These are phyloP conservation scores for Solanum habrochaites DNA, from an alignment of 257 asterid species.

Conservation along the genomic window DNA sequence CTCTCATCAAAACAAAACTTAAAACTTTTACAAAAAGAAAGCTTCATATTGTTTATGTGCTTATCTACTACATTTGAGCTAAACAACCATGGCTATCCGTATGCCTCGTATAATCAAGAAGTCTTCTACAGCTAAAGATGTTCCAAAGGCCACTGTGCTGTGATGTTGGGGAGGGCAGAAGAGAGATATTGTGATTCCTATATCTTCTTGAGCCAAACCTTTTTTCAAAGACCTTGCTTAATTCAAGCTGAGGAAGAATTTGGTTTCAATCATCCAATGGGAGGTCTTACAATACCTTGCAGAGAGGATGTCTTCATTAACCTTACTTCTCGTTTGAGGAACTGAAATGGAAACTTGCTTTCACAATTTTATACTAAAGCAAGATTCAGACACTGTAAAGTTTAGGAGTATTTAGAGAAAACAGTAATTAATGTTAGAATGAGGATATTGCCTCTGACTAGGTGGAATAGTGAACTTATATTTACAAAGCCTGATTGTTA, in stretches of 20 bases:
- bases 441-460: neutral
- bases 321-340: slow-evolving; percentile 16
- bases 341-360: neutral
- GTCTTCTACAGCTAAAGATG: neutral
- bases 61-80: neutral
- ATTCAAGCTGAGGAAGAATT: slow-evolving; percentile 25
- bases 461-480: neutral
- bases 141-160: slow-evolving; percentile 56
- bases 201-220: slow-evolving; percentile 33
- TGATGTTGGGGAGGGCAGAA: slow-evolving; percentile 37
- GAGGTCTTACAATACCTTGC: slow-evolving; percentile 49
- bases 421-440: neutral
- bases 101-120: neutral
- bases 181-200: slow-evolving; percentile 20
- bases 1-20: neutral
- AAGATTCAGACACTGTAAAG: neutral
- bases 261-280: slow-evolving; percentile 46
- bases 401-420: neutral
- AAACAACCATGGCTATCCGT: neutral
- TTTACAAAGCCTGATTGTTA: neutral
- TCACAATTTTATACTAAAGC: neutral
- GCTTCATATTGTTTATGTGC: neutral
- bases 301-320: slow-evolving; percentile 18
- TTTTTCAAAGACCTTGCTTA: slow-evolving; percentile 30
- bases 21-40: neutral